Evolutionary conservation across 371 early-diverging fungal genomes (phyloP), one percentile per base, ranked within the genome.

Genomic region (Capillidium heterosporum): DNA sequence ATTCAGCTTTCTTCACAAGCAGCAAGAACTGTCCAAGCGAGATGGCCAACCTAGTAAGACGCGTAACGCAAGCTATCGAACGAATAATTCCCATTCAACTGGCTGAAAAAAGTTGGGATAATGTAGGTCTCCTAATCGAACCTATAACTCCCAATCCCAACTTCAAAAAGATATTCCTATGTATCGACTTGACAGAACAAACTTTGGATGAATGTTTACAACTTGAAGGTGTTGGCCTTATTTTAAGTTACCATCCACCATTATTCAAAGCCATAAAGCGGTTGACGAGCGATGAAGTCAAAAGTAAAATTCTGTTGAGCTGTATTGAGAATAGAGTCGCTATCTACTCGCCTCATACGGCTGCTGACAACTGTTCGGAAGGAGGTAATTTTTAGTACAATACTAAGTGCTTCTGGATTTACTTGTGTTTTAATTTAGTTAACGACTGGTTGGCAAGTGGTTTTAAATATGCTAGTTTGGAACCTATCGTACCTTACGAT

Each of bases 341-440:
- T 23, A 80, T 99, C 35, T 95, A 86, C 71, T 88, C 87, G 21
- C 99, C 99, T 48, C 99, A 99, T 65, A 95, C 98, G 21, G 83
- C 98, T 15, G 76, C 93, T 54, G 99, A 99, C 68, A 79, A 75
- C 59, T 78, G 82, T 54, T 65, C 70, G 1, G 75, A 78, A 53
- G 96, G 95, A 53, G 86, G 87, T 78, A 72, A 49, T 63, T 32
- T 27, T 27, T 17, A 32, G 21, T 1, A 50, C 10, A 10, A n/a
- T n/a, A n/a, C n/a, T n/a, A n/a, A n/a, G n/a, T n/a, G n/a, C n/a
- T 48, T 59, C 27, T 24, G 13, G 5, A 32, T 27, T 42, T 43
- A 23, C 49, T 3, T 17, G 26, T 23, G 10, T 0, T 29, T 19
- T 48, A 5, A 15, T 13, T 32, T 58, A 81, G 82, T 84, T 17